Base-by-base conservation (phyloP, 208 protist genomes). In the Polymyxa betae region DNA sequence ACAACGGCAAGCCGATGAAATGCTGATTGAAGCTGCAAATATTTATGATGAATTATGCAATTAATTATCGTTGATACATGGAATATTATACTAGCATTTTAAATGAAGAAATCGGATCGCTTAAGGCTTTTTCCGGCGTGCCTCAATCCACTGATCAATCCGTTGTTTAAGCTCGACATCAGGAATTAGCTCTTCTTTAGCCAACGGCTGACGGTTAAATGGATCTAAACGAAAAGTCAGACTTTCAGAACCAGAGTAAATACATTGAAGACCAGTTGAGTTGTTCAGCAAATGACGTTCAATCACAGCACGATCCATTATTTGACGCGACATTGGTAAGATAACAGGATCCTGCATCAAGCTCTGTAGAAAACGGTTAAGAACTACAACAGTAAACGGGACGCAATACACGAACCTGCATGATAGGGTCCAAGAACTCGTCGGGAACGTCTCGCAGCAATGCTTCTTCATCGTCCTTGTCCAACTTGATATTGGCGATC, bases 341-440 rank as follows among this genome's bases (percentile, higher is more conserved):
- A 82, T 82, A 82, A 82, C 72, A 35, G 72, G 72, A n/a, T 82
- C 72, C 72, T n/a, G 72, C 72, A 82, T 82, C n/a, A 82, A 35
- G 35, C 72, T 82, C 40, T 82, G 24, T 24, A 24, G 24, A 5
- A 24, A 60, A 60, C 49, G 24, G 49, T 29, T 60, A 60, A 60
- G 24, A n/a, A n/a, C n/a, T n/a, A n/a, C 12, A 5, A 60, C 49
- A 60, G 49, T 5, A 29, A 60, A 60, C 49, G 24, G 24, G 24
- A 5, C 5, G 24, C 49, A 60, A 60, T 60, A 60, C 5, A 60
- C 24, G 5, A 60, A 60, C 49, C 49, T 60, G 72, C 72, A 82
- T 82, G n/a, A 82, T 82, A n/a, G 72, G 72, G 35, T 82, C 72
- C 72, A 82, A n/a, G n/a, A 82, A 82, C n/a, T 82, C 72, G n/a